A percentile compares a stretch with the other conserved stretches of the same genome.
phyloP scores from a whole-genome alignment of 768 basidiomycete genomes.

The Asterophora parasitica region DNA sequence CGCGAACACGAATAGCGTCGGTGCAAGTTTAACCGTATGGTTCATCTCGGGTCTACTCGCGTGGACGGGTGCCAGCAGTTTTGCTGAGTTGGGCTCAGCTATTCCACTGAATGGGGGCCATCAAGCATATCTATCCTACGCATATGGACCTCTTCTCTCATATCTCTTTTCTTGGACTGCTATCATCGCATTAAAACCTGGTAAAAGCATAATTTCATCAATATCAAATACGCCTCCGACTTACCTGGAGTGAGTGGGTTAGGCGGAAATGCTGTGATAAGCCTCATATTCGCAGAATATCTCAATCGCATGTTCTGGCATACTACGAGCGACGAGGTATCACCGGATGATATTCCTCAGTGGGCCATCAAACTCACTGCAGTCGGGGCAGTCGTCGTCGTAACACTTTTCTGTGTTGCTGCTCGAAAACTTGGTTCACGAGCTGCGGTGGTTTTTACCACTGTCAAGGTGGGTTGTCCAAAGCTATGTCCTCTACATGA shows the following conservation, averaged over 20 bases:
- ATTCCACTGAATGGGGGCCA: constrained; percentile 75
- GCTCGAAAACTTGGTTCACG: constrained; percentile 75
- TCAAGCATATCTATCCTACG: constrained; percentile 83
- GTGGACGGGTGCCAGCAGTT: constrained; percentile 96
- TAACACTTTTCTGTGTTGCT: constrained; percentile 75
- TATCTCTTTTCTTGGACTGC: constrained; percentile 96
- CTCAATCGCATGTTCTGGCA: constrained; percentile 86
- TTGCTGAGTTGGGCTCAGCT: constrained; percentile 85
- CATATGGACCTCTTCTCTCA: constrained; percentile 81
- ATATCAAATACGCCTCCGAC: not conserved
- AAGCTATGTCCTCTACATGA: not conserved
- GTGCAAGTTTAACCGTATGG: constrained; percentile 88
- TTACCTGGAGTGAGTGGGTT: not conserved
- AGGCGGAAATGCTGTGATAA: constrained; percentile 81
- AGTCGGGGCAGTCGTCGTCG: constrained; percentile 59
- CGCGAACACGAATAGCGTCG: constrained; percentile 84
- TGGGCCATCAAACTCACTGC: constrained; percentile 93
- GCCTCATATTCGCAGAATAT: constrained; percentile 90
- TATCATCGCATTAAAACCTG: constrained; percentile 83
- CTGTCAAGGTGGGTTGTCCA: constrained; percentile 58
- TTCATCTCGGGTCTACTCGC: constrained; percentile 74
- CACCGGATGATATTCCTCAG: constrained; percentile 76
- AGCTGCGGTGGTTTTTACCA: constrained; percentile 82
- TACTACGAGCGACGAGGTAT: constrained; percentile 60
- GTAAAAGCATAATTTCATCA: constrained; percentile 28